Evolutionary conservation across 192 early-diverging fungal genomes (phyloP).

Genomic region (Coemansia sp.): DNA sequence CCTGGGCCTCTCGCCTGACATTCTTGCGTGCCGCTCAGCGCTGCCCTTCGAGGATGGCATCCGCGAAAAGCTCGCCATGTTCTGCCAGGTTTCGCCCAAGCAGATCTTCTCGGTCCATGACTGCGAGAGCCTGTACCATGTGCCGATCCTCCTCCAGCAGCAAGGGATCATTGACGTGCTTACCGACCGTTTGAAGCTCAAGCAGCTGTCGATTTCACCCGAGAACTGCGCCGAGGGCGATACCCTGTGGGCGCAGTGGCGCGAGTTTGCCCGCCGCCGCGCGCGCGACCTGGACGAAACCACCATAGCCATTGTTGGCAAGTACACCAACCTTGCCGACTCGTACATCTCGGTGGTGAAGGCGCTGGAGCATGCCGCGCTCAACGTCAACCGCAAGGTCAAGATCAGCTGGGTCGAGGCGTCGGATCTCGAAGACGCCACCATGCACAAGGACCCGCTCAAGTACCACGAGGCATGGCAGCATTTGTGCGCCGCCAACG

Average conservation of each 20-base stretch:
- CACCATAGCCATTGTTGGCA: conserved; percentile 91
- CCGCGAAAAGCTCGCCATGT: conserved; percentile 94
- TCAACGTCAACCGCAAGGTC: conserved; percentile 84
- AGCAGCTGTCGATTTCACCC: conserved; percentile 56
- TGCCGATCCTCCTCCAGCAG: conserved; percentile 85
- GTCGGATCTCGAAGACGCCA: conserved; percentile 77
- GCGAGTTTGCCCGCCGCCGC: conserved; percentile 69
- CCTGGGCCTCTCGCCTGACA: conserved; percentile 90
- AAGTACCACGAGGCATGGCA: conserved; percentile 98
- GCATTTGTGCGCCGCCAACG: conserved; percentile 79
- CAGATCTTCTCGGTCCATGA: conserved; percentile 95
- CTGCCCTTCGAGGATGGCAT: conserved; percentile 83
- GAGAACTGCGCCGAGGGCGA: conserved; percentile 60
- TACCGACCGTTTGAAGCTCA: conserved; percentile 74
- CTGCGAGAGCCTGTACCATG: conserved; percentile 95
- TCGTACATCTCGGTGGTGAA: conserved; percentile 97
- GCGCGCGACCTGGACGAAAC: conserved; percentile 78
- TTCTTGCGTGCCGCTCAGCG: conserved; percentile 93
- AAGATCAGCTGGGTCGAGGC: conserved; percentile 93
- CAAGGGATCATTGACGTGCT: conserved; percentile 86
- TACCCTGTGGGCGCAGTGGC: conserved; percentile 82
- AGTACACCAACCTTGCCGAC: conserved; percentile 95
- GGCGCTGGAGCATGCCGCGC: conserved; percentile 89
- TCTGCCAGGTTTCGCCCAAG: conserved; percentile 94
- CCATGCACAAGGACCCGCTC: conserved; percentile 74